Percentiles rank a stretch among this genome's conserved stretches.
These are phyloP conservation scores for Hamamelis virginiana DNA, from an alignment of 164 flowering plant genomes.

Conservation along the genomic window DNA sequence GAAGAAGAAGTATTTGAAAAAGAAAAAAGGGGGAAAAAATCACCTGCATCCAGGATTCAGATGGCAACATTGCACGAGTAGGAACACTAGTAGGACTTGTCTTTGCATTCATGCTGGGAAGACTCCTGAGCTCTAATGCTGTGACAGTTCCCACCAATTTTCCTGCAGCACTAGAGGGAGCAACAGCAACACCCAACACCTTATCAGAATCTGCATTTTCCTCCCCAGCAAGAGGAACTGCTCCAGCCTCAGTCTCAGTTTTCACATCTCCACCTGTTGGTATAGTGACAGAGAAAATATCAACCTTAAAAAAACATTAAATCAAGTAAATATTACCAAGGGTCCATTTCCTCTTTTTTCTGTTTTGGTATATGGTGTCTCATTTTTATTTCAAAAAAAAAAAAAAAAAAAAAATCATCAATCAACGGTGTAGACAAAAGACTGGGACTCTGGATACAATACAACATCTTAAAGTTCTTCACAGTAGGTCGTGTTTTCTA, in stretches of 20 bases:
- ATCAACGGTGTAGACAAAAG: too few relatives aligned
- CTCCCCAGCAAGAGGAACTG: conserved; percentile 23
- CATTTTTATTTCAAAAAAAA: too few relatives aligned
- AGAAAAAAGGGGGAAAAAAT: not conserved
- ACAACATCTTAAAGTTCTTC: too few relatives aligned
- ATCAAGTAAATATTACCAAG: not conserved
- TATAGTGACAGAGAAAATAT: conserved; percentile 4
- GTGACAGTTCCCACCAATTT: conserved; percentile 33
- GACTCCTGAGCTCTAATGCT: conserved; percentile 39
- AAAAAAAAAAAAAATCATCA: too few relatives aligned
- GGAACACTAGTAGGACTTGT: conserved; percentile 27
- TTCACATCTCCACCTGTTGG: conserved; percentile 45
- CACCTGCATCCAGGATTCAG: conserved; percentile 77
- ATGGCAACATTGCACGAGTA: conserved; percentile 37
- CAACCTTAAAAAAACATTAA: not conserved
- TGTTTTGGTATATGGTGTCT: too few relatives aligned
- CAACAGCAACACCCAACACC: conserved; percentile 23
- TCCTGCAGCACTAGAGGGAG: conserved; percentile 28
- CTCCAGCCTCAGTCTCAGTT: conserved; percentile 24
- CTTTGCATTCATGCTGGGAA: conserved; percentile 34
- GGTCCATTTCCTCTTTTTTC: not conserved
- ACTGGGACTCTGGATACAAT: too few relatives aligned
- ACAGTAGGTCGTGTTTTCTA: too few relatives aligned
- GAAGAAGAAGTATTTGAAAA: not conserved
- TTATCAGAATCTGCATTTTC: conserved; percentile 24